Conservation (phyloP, 352 stramenopile genomes). For the Pseudoperonospora humuli region DNA sequence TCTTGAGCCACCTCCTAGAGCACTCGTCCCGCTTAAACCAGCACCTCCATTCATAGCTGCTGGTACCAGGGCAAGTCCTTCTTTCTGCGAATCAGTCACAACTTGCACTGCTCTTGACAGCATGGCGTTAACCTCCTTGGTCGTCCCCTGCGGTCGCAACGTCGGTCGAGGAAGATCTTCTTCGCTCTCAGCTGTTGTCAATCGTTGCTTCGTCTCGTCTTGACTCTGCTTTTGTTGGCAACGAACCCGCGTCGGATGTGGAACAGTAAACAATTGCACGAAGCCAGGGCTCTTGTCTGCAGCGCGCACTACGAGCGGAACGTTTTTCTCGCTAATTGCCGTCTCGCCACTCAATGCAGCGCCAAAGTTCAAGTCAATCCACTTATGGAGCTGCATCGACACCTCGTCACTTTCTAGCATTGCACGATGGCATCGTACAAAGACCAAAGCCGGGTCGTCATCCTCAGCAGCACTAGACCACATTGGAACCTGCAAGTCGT, state of each 20-base stretch:
- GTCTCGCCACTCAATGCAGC: slow-evolving; percentile 64
- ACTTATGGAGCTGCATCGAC: slow-evolving; percentile 81
- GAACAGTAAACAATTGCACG: slow-evolving; percentile 50
- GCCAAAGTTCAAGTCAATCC: slow-evolving; percentile 97
- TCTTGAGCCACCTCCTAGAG: slow-evolving; percentile 5
- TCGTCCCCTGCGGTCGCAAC: slow-evolving; percentile 9
- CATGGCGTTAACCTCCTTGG: slow-evolving; percentile 32
- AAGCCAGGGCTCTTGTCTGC: slow-evolving; percentile 65
- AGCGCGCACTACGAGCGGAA: slow-evolving; percentile 57
- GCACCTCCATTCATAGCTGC: slow-evolving; percentile 5
- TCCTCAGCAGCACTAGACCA: slow-evolving; percentile 51
- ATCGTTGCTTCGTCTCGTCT: background rate
- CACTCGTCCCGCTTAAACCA: slow-evolving; percentile 4
- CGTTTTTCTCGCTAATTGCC: slow-evolving; percentile 87
- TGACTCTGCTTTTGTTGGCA: slow-evolving; percentile 1
- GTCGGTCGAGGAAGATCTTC: slow-evolving; percentile 1
- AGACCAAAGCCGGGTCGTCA: slow-evolving; percentile 34
- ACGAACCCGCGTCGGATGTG: slow-evolving; percentile 29
- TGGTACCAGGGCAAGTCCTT: slow-evolving; percentile 6
- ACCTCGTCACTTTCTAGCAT: slow-evolving; percentile 90
- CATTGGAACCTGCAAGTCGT: slow-evolving; percentile 54
- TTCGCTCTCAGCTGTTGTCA: background rate
- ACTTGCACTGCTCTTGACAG: slow-evolving; percentile 29
- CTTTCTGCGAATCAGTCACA: slow-evolving; percentile 21
- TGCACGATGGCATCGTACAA: slow-evolving; percentile 84